These are phyloP conservation scores for Penicillium waksmanii DNA, from an alignment of 495 filamentous ascomycete species.

Conservation along the genomic window DNA sequence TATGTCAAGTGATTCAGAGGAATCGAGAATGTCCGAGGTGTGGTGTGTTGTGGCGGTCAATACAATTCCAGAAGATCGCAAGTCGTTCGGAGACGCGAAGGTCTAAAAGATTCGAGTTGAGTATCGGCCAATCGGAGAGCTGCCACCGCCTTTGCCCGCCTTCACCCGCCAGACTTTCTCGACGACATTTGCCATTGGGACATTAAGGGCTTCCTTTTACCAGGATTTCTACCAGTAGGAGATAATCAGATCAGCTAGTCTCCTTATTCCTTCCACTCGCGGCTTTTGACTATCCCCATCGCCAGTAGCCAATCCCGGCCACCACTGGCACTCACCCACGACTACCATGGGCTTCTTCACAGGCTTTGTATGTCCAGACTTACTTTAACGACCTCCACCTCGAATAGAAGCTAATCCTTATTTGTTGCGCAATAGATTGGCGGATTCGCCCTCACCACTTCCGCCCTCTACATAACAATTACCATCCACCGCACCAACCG, in stretches of 20 bases:
- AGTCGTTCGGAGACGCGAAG: constrained; percentile 20
- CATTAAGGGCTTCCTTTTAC: not conserved
- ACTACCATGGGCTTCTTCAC: constrained; percentile 72
- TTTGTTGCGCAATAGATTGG: constrained; percentile 53
- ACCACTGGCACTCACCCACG: not conserved
- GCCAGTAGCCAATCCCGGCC: not conserved
- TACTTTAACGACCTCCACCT: not conserved
- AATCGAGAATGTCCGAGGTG: too few species aligned
- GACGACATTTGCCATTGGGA: constrained; percentile 6
- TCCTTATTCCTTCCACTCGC: not conserved
- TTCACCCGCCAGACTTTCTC: constrained; percentile 1
- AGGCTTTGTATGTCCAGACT: constrained; percentile 73
- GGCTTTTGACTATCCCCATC: not conserved
- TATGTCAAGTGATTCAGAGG: too few species aligned
- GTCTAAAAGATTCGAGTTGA: constrained; percentile 43
- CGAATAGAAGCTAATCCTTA: too few species aligned
- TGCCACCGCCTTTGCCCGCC: constrained; percentile 34
- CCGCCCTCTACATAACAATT: constrained; percentile 78
- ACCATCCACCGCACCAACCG: constrained; percentile 74
- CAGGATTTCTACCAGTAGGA: not conserved
- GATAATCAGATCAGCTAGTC: too few species aligned
- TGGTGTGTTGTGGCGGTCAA: too few species aligned
- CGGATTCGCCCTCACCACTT: constrained; percentile 83
- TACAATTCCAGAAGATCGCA: not conserved
- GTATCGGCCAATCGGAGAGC: constrained; percentile 49